A percentile compares a stretch with the other conserved stretches of the same genome.
These are phyloP conservation scores for Trichoderma endophyticum DNA, from an alignment of 2,329 filamentous ascomycete genomes.

Conservation along the genomic window DNA sequence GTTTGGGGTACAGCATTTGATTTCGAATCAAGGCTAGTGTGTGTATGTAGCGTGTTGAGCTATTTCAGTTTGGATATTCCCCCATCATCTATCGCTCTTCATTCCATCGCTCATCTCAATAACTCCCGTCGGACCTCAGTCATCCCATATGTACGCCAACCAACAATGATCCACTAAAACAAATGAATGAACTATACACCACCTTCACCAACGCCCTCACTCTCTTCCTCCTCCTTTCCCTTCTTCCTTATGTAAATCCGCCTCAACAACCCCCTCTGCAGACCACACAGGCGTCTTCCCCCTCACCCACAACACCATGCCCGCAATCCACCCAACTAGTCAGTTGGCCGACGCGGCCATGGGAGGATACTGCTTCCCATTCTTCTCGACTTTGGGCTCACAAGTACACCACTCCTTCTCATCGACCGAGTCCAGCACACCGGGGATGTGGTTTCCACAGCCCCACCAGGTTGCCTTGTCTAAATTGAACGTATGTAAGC, in stretches of 20 bases:
- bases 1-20: neutral
- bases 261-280: conserved; percentile 31
- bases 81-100: neutral
- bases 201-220: neutral
- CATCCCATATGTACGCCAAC: neutral
- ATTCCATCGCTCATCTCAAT: neutral
- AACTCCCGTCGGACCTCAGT: neutral
- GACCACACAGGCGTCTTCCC: conserved; percentile 32
- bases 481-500: conserved; percentile 25
- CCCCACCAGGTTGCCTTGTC: conserved; percentile 63
- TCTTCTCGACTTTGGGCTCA: conserved; percentile 58
- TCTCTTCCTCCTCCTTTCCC: neutral
- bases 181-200: neutral
- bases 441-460: conserved; percentile 59
- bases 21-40: neutral
- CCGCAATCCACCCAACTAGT: conserved; percentile 33
- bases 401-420: conserved; percentile 62
- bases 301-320: conserved; percentile 29
- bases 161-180: neutral
- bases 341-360: conserved; percentile 49
- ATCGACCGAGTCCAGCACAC: conserved; percentile 60
- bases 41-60: neutral
- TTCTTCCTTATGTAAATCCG: conserved; percentile 18
- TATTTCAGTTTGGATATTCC: neutral
- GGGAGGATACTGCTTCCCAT: conserved; percentile 62